A percentile compares a stretch with the other conserved stretches of the same genome.
Evolutionary conservation across 805 yeast species (phyloP).

Genomic region (Candida glaebosa): DNA sequence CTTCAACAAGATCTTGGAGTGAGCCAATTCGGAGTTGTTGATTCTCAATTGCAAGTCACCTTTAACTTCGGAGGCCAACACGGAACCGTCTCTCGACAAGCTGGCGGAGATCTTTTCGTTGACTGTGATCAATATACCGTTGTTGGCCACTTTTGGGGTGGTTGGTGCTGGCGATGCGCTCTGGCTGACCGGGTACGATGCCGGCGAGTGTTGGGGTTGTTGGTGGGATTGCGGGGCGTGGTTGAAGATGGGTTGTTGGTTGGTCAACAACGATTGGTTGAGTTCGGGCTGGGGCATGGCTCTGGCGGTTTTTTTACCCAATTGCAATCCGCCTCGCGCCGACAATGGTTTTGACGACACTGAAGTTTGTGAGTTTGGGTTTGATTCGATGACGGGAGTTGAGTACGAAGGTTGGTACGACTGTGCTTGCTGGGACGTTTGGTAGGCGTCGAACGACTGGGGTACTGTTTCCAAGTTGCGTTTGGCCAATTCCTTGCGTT

Average conservation of each 20-base stretch:
- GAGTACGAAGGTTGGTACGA: constrained; percentile 29
- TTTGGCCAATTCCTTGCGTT: constrained; percentile 69
- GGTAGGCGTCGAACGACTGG: constrained; percentile 23
- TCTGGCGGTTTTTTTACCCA: constrained; percentile 54
- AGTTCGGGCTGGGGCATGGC: constrained; percentile 20
- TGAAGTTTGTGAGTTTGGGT: constrained; percentile 6
- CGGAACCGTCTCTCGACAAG: constrained; percentile 78
- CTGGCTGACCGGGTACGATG: constrained; percentile 17
- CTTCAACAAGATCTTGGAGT: constrained; percentile 57
- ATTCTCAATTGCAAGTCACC: constrained; percentile 90
- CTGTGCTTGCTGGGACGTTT: constrained; percentile 14
- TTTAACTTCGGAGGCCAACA: constrained; percentile 68
- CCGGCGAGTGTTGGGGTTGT: constrained; percentile 6
- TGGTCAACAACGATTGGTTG: constrained; percentile 26
- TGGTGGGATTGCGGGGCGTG: constrained; percentile 12
- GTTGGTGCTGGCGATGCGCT: constrained; percentile 19
- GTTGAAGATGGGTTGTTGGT: constrained; percentile 33
- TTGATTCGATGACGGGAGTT: constrained; percentile 20
- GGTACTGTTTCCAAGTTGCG: constrained; percentile 51
- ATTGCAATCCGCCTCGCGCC: constrained; percentile 74
- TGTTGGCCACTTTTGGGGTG: constrained; percentile 43
- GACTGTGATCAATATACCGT: constrained; percentile 75
- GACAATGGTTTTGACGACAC: constrained; percentile 21
- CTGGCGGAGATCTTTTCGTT: constrained; percentile 77
- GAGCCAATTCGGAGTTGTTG: constrained; percentile 68